These are phyloP conservation scores for Arthrobotrys musiformis DNA, from an alignment of 2,329 filamentous ascomycete genomes.

Conservation along the genomic window DNA sequence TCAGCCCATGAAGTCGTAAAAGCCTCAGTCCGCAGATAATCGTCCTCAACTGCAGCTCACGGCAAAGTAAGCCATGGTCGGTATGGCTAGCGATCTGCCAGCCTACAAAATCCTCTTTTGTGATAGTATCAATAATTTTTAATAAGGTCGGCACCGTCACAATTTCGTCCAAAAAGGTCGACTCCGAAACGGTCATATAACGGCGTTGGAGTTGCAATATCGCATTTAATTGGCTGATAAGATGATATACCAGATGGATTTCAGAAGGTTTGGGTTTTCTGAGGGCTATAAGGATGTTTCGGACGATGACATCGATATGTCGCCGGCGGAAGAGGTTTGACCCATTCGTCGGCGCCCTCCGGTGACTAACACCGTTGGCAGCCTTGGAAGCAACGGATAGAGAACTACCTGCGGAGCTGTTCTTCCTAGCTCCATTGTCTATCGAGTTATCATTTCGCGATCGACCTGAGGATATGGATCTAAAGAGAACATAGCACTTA, in stretches of 20 bases:
- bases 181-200: slow-evolving; percentile 55
- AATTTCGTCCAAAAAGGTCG: slow-evolving; percentile 54
- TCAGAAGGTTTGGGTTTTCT: slow-evolving; percentile 53
- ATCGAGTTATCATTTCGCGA: slow-evolving; percentile 54
- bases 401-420: slow-evolving; percentile 51
- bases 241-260: slow-evolving; percentile 53
- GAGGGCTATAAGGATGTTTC: slow-evolving; percentile 54
- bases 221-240: slow-evolving; percentile 54
- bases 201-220: slow-evolving; percentile 52
- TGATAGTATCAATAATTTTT: slow-evolving; percentile 55
- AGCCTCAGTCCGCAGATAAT: slow-evolving; percentile 44
- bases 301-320: slow-evolving; percentile 55
- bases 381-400: slow-evolving; percentile 38
- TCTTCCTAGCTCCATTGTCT: slow-evolving; percentile 53
- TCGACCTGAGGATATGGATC: slow-evolving; percentile 53
- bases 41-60: slow-evolving; percentile 50
- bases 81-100: slow-evolving; percentile 53
- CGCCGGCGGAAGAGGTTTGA: slow-evolving; percentile 54
- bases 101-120: slow-evolving; percentile 52
- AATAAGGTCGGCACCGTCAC: slow-evolving; percentile 50
- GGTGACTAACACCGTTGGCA: slow-evolving; percentile 43
- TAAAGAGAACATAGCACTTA: slow-evolving; percentile 23
- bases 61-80: slow-evolving; percentile 47
- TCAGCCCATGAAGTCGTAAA: slow-evolving; percentile 43
- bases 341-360: slow-evolving; percentile 46